phyloP scores from a whole-genome alignment of 1,284 basidiomycete genomes.

The Quambalaria eucalypti region DNA sequence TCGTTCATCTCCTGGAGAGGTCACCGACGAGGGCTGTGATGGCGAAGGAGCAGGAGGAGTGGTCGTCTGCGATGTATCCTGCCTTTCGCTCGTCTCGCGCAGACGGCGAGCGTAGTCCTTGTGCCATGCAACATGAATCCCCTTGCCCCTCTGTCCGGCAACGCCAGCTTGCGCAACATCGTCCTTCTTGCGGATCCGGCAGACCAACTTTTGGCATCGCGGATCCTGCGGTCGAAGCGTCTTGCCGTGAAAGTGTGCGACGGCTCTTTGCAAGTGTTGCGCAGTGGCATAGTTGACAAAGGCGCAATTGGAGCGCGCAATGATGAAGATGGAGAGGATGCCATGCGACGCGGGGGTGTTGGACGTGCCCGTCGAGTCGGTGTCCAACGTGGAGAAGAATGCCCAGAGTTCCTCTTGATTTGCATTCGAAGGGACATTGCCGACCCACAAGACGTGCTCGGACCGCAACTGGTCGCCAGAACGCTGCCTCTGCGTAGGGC shows the following conservation, averaged over 20 bases:
- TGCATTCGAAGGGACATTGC: slow-evolving; percentile 73
- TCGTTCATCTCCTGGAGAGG: neutral
- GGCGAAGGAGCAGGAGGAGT: neutral
- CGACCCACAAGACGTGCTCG: slow-evolving; percentile 93
- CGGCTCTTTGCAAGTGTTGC: slow-evolving; percentile 60
- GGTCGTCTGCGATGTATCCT: neutral
- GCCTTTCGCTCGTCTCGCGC: slow-evolving; percentile 8
- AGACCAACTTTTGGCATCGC: slow-evolving; percentile 69
- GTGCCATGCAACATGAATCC: slow-evolving; percentile 68
- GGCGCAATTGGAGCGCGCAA: slow-evolving; percentile 81
- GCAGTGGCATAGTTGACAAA: slow-evolving; percentile 78
- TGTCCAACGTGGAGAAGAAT: slow-evolving; percentile 57
- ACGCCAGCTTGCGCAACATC: slow-evolving; percentile 84
- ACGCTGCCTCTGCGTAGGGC: no score
- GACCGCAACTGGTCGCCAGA: slow-evolving; percentile 66
- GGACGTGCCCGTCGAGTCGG: no score
- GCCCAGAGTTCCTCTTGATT: slow-evolving; percentile 78
- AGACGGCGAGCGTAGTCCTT: slow-evolving; percentile 52
- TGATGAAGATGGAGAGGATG: slow-evolving; percentile 80
- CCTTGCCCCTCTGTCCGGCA: slow-evolving; percentile 76
- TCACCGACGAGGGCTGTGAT: neutral
- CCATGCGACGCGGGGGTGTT: slow-evolving; percentile 49
- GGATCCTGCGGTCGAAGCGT: slow-evolving; percentile 61
- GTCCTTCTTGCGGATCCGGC: slow-evolving; percentile 70
- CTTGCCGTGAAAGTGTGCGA: slow-evolving; percentile 63